Evolutionary conservation across 23 red algal genomes (phyloP).

Genomic region (Gracilaria caudata): DNA sequence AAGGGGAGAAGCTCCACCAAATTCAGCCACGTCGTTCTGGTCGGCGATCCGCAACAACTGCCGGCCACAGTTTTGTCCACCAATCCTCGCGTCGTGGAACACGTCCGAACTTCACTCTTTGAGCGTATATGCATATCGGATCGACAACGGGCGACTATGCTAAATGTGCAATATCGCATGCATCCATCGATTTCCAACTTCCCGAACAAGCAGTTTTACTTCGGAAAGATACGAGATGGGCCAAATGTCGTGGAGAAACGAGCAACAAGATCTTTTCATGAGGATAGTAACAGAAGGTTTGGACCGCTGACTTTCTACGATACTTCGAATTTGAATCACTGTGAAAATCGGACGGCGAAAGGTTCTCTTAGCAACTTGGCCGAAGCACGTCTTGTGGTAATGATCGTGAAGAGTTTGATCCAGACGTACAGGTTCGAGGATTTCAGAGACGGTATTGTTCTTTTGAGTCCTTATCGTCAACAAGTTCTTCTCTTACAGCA

Average conservation of each 20-base stretch:
- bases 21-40: slow-evolving; percentile 53
- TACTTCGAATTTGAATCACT: slow-evolving; percentile 19
- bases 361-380: slow-evolving; percentile 54
- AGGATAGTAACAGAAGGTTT: slow-evolving; percentile 40
- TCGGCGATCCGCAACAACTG: slow-evolving; percentile 95
- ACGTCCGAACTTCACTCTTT: slow-evolving; percentile 73
- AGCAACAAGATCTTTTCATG: slow-evolving; percentile 27
- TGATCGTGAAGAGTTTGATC: slow-evolving; percentile 15
- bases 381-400: slow-evolving; percentile 55
- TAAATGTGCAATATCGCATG: slow-evolving; percentile 97
- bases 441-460: slow-evolving; percentile 38
- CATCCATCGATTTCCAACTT: slow-evolving; percentile 91
- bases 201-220: slow-evolving; percentile 87
- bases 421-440: neutral
- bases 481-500: slow-evolving; percentile 71
- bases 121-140: slow-evolving; percentile 62
- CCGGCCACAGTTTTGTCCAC: slow-evolving; percentile 82
- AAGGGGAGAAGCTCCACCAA: neutral
- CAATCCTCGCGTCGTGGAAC: slow-evolving; percentile 31
- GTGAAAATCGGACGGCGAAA: slow-evolving; percentile 24
- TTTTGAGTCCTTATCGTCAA: slow-evolving; percentile 81
- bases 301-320: slow-evolving; percentile 71
- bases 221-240: slow-evolving; percentile 45
- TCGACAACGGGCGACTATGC: slow-evolving; percentile 40
- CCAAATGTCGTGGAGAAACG: slow-evolving; percentile 23